Evolutionary conservation across 306 rosid species (phyloP), one percentile per base, ranked within the genome.

Genomic region (Trifolium pratense): DNA sequence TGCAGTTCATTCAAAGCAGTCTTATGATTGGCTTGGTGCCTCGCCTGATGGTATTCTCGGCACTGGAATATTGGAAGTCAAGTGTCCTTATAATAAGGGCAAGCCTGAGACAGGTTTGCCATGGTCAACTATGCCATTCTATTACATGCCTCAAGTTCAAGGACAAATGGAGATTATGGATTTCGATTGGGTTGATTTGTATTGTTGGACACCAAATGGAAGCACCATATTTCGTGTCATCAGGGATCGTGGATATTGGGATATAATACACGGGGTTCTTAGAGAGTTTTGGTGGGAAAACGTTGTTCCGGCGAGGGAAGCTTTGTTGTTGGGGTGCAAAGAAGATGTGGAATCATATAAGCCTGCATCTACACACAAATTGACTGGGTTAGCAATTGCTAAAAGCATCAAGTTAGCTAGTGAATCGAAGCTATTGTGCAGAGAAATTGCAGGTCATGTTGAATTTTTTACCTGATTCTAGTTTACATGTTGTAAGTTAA

Each of bases 141-240:
- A 94, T 77, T 94, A 94, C 88, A 88, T 94, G 96, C 99, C 99
- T 74, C 99, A 94, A 58, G 89, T 94, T 65, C 99, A 94, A 65
- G 99, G 97, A 37, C 99, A 86, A 51, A 86, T 94, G 97, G 99
- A 94, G 81, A 87, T 94, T 75, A 87, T 94, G 96, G 90, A 84
- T 76, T 83, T 91, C 61, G 97, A 91, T 5, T 91, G 96, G 96
- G 90, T 86, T 76, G 90, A 94, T 81, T 67, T 94, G 75, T 94
- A 91, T 69, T 94, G 99, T 78, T 94, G 99, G 99, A 91, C 89
- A 1, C 93, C 88, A 45, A 94, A 94, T 46, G 97, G 99, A 69
- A 94, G 99, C 84, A 88, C 97, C 5, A 75, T 91, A 73, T 91
- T 91, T 76, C 96, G 97, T 0, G 93, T 94, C 46, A 10, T 71